A percentile compares a stretch with the other conserved stretches of the same genome.
These are phyloP conservation scores for Kodamaea laetipori DNA, from an alignment of 805 yeast genomes.

Conservation along the genomic window DNA sequence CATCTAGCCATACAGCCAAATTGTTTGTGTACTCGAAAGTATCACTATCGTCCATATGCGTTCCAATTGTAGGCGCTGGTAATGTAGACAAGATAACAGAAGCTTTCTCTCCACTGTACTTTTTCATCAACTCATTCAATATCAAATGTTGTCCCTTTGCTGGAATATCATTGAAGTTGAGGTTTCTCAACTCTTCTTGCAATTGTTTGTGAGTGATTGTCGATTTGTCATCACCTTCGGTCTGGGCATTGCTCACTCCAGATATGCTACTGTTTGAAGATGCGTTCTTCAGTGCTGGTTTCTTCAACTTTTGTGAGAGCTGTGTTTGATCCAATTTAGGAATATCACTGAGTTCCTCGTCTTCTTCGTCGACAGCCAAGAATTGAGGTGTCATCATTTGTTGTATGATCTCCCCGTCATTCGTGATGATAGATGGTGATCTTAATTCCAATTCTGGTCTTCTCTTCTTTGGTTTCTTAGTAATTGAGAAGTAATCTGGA, in stretches of 20 bases:
- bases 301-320: conserved; percentile 9
- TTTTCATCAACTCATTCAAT: conserved; percentile 80
- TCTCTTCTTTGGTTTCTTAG: conserved; percentile 6
- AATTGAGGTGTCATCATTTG: conserved; percentile 39
- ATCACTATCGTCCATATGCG: conserved; percentile 68
- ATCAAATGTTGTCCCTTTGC: conserved; percentile 89
- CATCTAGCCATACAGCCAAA: conserved; percentile 78
- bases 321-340: conserved; percentile 3
- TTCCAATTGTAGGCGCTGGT: conserved; percentile 85
- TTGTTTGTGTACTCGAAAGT: conserved; percentile 75
- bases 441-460: conserved; percentile 13
- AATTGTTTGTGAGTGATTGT: conserved; percentile 36
- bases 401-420: conserved; percentile 37
- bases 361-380: conserved; percentile 25
- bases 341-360: conserved; percentile 11
- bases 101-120: conserved; percentile 54
- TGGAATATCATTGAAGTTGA: conserved; percentile 82
- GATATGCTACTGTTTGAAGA: conserved; percentile 8
- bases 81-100: conserved; percentile 84
- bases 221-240: conserved; percentile 14
- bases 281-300: conserved; percentile 1
- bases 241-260: conserved; percentile 6
- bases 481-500: conserved; percentile 8
- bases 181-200: conserved; percentile 37
- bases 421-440: conserved; percentile 40